Evolutionary conservation across 2,329 filamentous ascomycete genomes (phyloP), one percentile per base, ranked within the genome.

Genomic region (Lizonia empirigonia): DNA sequence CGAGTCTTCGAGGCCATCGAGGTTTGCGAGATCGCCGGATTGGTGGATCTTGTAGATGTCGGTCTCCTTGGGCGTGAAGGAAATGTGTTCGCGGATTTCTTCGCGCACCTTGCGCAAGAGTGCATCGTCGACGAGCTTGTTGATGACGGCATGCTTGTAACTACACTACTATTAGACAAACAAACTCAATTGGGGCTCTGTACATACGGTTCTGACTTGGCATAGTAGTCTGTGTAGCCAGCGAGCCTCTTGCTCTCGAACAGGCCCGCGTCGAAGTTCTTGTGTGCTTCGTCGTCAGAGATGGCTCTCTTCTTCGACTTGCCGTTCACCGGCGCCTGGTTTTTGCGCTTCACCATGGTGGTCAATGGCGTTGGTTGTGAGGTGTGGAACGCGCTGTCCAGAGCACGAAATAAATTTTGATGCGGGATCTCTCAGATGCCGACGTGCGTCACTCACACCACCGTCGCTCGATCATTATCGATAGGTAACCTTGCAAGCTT

Each of bases 1-100:
- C 7, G 87, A 86, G 70, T 95, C 87, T 56, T 96, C 90, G 34
- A 99, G 84, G 19, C 94, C 94, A 74, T 97, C 93, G 51, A 99
- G 85, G 76, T 99, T 99, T 37, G 94, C 94, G 26, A 99, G 83
- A 73, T 99, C 94, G 60, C 94, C 94, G 4, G 93, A 97, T 79
- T 99, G 94, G 81, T 97, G 92, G 70, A 99, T 97, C 77, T 95
- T 96, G 83, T 99, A 99, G 65, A 99, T 99, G 74, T 99, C 94
- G 38, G 94, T 99, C 76, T 99, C 94, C 75, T 99, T 99, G 64
- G 92, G 92, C 10, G 94, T 97, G 78, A 99, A 99, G 62, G 90
- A 87, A 62, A 99, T 89, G 70, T 96, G 92, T 62, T 88, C 82
- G 74, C 88, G 87, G 74, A 97, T 93, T 77, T 99, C 94, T 67